Evolutionary conservation across 2,329 filamentous ascomycete species (phyloP), one percentile per base, ranked within the genome.

Genomic region (Ceratocystiopsis minuta): DNA sequence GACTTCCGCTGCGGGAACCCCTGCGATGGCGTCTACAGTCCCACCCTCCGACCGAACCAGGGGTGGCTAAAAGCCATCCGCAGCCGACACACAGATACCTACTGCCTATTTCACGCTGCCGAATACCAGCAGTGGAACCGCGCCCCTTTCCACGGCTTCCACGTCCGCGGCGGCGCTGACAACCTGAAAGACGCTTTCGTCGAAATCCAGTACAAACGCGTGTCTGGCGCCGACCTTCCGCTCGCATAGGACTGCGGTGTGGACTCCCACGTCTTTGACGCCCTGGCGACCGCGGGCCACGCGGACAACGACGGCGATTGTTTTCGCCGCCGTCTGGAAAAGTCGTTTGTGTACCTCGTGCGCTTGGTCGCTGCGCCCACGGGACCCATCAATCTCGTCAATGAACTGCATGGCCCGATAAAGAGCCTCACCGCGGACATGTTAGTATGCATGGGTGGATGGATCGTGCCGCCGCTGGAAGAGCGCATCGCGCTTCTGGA

Each of bases 301-400:
- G n/a, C n/a, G 20, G 20, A 20, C 20, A 20, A 4, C 4, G 20
- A 7, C 20, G 7, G 20, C 20, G n/a, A n/a, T n/a, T n/a, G n/a
- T n/a, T 20, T 20, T 17, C 34, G 20, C 18, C 15, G 7, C 15
- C 48, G 48, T 31, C 42, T 42, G 17, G 34, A 43, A 12, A 39
- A 46, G 32, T 51, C 51, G 3, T 50, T 40, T 32, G 37, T 54
- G 34, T 54, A 52, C 45, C 39, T 46, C 24, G 52, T 54, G 14
- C 49, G 51, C 16, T 31, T 53, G 12, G 33, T 54, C 11, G 50
- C 46, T 39, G 38, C 20, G 7, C 7, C 7, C 20, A 20, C 20
- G 7, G 20, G 7, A 7, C 20, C 20, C 4, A 7, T 4, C 20
- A 4, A 7, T 20, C 20, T 20, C 7, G 20, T 20, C 20, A 20